Evolutionary conservation across 257 asterid genomes (phyloP).

Genomic region (Solanum pennellii): DNA sequence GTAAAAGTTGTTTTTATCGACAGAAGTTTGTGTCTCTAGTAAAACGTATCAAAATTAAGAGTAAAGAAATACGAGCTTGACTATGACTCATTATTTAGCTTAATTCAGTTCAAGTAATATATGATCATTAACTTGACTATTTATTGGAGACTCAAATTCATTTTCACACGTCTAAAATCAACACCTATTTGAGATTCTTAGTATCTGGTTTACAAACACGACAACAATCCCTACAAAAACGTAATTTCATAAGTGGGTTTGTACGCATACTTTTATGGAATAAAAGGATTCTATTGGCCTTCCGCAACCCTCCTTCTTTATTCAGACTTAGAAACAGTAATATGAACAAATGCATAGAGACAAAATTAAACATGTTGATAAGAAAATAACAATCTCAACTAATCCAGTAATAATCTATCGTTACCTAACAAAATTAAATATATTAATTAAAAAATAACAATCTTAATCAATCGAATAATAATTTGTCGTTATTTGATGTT

Average conservation of each 20-base stretch:
- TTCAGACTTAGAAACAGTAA: neutral
- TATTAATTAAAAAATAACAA: neutral
- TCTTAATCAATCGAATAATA: neutral
- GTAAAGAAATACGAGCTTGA: neutral
- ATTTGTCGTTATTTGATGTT: neutral
- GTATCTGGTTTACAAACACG: neutral
- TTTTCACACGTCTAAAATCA: neutral
- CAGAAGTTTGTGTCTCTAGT: neutral
- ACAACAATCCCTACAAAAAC: no score
- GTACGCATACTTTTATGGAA: no score
- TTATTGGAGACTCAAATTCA: neutral
- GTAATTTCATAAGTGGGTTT: neutral
- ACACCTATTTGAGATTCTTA: no score
- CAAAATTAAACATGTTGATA: no score
- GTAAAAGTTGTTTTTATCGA: rapidly evolving
- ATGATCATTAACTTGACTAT: neutral
- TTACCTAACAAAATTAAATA: neutral
- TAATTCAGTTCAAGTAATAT: neutral
- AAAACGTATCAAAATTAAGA: neutral
- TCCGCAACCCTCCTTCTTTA: neutral
- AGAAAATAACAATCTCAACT: neutral
- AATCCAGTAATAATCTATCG: neutral
- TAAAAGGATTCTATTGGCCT: neutral
- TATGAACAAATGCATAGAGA: no score
- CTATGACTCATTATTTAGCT: neutral